Base-by-base conservation (phyloP, 257 asterid species). In the Paraleonurus japonicus region DNA sequence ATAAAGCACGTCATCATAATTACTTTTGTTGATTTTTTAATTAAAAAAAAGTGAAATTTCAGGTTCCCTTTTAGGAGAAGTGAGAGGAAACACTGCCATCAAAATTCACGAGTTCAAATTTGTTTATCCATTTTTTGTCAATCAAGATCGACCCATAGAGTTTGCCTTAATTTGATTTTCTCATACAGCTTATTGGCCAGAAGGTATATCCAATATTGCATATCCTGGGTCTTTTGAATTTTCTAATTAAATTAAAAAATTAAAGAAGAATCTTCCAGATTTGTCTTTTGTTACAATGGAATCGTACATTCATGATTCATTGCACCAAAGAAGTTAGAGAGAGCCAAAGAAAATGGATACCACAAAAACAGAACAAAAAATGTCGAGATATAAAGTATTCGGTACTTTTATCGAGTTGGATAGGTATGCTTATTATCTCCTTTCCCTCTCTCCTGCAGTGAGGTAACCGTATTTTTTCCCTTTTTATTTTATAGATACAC, bases 211-310 rank as follows among this genome's bases (percentile, higher is more conserved):
- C 51, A 43, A 13, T 43, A 43, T n/a, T 43, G 51, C 17, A 15
- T 15, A 37, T 13, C 50, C 5, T 2, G 4, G 13, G 15, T 41
- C 48, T 41, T n/a, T n/a, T 41, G 12, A 12, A 43, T 43, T 43
- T 43, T 43, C 51, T 43, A 43, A 4, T 13, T 3, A 43, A 43
- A 13, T 13, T 13, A 13, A 9, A 30, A 30, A 57, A 10, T 53
- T 30, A 20, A 19, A 39, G 50, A 30, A 27, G 60, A 48, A 50
- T 75, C 60, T 7, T 48, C 48, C 27, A 1, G 12, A 23, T 20
- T 50, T 75, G 71, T 68, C 61, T 16, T 27, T 61, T 75, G 71
- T 37, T 61, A 61, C 35, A 0, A 61, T 60, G 60, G 24, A 47
- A 17, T 1, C 20, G 43, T 58, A 55, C 43, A 55, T 65, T 19